phyloP scores from a whole-genome alignment of 768 basidiomycete species.

The Mycena belliarum region DNA sequence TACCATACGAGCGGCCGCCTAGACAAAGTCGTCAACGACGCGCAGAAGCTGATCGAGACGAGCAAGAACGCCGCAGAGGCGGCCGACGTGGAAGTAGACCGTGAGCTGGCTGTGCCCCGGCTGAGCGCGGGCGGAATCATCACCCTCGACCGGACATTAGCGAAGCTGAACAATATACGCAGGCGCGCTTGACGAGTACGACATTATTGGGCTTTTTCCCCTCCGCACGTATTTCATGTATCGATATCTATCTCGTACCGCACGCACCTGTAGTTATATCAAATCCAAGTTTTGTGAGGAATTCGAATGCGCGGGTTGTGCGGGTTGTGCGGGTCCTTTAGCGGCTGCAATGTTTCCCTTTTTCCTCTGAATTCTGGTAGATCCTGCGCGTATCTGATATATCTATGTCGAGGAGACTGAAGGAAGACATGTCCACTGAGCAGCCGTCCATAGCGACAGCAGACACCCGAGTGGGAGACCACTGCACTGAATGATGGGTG shows the following conservation, averaged over 20 bases:
- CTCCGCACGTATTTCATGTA: slow-evolving; percentile 1
- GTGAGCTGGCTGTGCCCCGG: slow-evolving; percentile 64
- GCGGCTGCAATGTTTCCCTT: no score
- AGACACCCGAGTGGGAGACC: no score
- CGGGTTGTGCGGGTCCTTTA: no score
- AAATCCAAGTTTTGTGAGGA: neutral
- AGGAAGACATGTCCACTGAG: no score
- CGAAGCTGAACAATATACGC: slow-evolving; percentile 44
- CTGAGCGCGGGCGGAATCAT: slow-evolving; percentile 80
- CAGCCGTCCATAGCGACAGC: no score
- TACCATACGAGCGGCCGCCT: slow-evolving; percentile 69
- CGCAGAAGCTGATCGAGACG: slow-evolving; percentile 65
- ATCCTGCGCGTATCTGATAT: no score
- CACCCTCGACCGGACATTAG: slow-evolving; percentile 72
- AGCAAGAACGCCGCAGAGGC: slow-evolving; percentile 43
- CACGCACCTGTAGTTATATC: slow-evolving; percentile 9
- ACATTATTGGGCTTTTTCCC: neutral
- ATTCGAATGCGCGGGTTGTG: no score
- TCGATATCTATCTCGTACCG: slow-evolving; percentile 5
- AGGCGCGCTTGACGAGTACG: slow-evolving; percentile 3
- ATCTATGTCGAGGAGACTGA: no score
- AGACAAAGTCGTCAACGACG: slow-evolving; percentile 65
- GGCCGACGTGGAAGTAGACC: slow-evolving; percentile 33
- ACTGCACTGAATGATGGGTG: no score
- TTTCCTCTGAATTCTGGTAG: no score